A percentile compares a stretch with the other conserved stretches of the same genome.
phyloP scores from a whole-genome alignment of 371 early-diverging fungal species.

The Lichtheimia ramosa region DNA sequence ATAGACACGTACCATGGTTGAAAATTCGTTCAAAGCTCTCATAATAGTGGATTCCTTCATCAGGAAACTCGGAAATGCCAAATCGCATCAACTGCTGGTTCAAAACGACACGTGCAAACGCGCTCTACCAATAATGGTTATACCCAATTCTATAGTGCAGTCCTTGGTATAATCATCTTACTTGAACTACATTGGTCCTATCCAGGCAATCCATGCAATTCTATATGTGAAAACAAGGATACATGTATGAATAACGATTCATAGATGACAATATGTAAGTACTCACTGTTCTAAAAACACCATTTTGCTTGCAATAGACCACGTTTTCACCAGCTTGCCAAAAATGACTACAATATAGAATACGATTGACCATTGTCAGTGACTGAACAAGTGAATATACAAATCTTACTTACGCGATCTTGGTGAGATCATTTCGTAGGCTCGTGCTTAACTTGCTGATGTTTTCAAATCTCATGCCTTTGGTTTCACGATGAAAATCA shows the following conservation, averaged over 20 bases:
- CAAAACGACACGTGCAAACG: slow-evolving; percentile 75
- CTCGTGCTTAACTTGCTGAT: slow-evolving; percentile 45
- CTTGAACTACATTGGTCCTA: slow-evolving; percentile 97
- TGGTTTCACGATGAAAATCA: slow-evolving; percentile 85
- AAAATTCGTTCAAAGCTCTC: slow-evolving; percentile 61
- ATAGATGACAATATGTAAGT: not conserved
- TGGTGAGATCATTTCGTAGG: slow-evolving; percentile 41
- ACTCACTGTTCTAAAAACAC: slow-evolving; percentile 52
- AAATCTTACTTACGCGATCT: slow-evolving; percentile 38
- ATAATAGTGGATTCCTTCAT: slow-evolving; percentile 60
- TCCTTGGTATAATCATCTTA: not conserved
- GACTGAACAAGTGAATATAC: not conserved
- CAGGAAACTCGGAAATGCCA: slow-evolving; percentile 64
- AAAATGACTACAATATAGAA: slow-evolving; percentile 30
- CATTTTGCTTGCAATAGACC: slow-evolving; percentile 38
- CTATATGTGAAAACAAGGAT: slow-evolving; percentile 14
- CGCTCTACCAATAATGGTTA: slow-evolving; percentile 55
- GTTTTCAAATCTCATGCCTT: slow-evolving; percentile 58
- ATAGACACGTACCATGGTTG: slow-evolving; percentile 43
- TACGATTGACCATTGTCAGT: not conserved
- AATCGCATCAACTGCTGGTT: slow-evolving; percentile 68
- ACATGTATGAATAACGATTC: too few relatives aligned
- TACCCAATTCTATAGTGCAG: too few relatives aligned
- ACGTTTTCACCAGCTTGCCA: slow-evolving; percentile 32
- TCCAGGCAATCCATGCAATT: slow-evolving; percentile 99